Evolutionary conservation across 108 stramenopile genomes (phyloP).

Genomic region (Stephanodiscus minutulus): DNA sequence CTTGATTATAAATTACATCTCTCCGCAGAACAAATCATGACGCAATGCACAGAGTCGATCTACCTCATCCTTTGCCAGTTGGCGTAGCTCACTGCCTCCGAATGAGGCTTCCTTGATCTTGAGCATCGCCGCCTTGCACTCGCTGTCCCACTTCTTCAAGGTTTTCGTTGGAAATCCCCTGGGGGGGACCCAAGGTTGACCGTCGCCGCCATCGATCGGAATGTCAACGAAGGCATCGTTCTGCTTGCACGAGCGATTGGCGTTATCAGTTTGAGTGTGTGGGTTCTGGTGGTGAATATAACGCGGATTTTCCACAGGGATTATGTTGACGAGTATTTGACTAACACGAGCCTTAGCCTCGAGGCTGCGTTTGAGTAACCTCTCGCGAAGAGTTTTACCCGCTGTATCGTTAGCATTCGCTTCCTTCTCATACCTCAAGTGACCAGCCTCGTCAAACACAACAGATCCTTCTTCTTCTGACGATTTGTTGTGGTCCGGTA

Average conservation of each 20-base stretch:
- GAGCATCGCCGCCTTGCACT: constrained; percentile 13
- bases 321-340: background rate
- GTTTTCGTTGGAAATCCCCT: constrained; percentile 13
- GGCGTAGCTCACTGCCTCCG: constrained; percentile 21
- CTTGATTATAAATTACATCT: background rate
- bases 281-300: background rate
- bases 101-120: constrained; percentile 9
- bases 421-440: too few species aligned
- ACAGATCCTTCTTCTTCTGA: too few species aligned
- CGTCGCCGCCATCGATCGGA: constrained; percentile 19
- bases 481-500: too few species aligned
- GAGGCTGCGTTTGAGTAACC: background rate
- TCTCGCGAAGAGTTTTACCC: constrained; percentile 6
- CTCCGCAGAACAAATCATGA: constrained; percentile 26
- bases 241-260: constrained; percentile 10
- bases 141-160: constrained; percentile 16
- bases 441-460: too few species aligned
- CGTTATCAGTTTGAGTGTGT: background rate
- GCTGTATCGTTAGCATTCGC: background rate
- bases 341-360: constrained; percentile 11
- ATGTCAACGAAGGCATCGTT: constrained; percentile 32
- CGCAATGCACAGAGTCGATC: constrained; percentile 16
- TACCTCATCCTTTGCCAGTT: constrained; percentile 23
- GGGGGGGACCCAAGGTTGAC: constrained; percentile 23
- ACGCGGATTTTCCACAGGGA: constrained; percentile 6